Conservation (phyloP, 768 basidiomycete genomes). For the Sistotremastrum suecicum region DNA sequence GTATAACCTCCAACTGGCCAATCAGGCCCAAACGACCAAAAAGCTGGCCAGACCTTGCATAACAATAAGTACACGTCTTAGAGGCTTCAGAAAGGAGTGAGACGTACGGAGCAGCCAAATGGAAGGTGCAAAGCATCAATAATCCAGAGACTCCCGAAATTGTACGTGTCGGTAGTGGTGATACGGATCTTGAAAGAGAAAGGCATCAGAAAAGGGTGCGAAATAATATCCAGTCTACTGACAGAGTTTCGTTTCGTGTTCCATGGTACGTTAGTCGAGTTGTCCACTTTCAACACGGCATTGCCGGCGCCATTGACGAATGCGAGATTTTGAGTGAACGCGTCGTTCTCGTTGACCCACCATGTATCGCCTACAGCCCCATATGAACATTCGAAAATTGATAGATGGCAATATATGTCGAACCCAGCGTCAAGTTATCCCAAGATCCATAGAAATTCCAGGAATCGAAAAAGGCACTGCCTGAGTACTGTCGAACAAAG, state of each 20-base stretch:
- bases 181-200: constrained; percentile 25
- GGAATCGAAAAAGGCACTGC: constrained; percentile 35
- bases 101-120: constrained; percentile 40
- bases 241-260: constrained; percentile 50
- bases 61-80: constrained; percentile 16
- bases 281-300: constrained; percentile 65
- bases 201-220: constrained; percentile 1
- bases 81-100: constrained; percentile 5
- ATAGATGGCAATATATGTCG: constrained; percentile 1
- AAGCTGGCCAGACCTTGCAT: constrained; percentile 30
- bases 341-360: constrained; percentile 36
- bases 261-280: constrained; percentile 36
- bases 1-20: constrained; percentile 35
- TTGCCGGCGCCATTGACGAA: constrained; percentile 48
- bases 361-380: constrained; percentile 40
- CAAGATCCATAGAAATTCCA: constrained; percentile 40
- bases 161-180: constrained; percentile 26
- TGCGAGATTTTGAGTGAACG: constrained; percentile 34
- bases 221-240: constrained; percentile 5
- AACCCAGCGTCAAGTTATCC: constrained; percentile 34
- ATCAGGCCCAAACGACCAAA: constrained; percentile 28
- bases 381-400: neutral
- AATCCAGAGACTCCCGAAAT: constrained; percentile 29
- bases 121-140: constrained; percentile 34
- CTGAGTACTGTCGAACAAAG: constrained; percentile 30